A percentile compares a stretch with the other conserved stretches of the same genome.
These are phyloP conservation scores for Aegilops tauschii DNA, from an alignment of 176 grass and related monocot genomes.

Conservation along the genomic window DNA sequence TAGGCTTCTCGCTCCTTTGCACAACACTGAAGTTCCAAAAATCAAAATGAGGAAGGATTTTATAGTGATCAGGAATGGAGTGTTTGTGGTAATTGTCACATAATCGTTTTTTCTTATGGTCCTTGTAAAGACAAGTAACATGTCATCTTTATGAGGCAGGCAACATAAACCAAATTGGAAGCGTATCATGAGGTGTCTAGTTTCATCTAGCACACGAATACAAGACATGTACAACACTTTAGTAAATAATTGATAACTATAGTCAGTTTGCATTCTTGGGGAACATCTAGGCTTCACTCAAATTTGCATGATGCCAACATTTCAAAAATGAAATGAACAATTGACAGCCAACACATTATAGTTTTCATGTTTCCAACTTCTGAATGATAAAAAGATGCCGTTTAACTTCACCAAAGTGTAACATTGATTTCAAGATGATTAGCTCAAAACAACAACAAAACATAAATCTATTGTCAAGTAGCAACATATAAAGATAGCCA, in stretches of 20 bases:
- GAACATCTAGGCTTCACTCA: background rate
- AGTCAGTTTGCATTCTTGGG: background rate
- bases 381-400: background rate
- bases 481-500: background rate
- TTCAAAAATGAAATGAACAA: background rate
- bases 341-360: background rate
- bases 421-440: background rate
- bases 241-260: background rate
- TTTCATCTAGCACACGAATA: background rate
- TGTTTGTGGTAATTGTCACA: background rate
- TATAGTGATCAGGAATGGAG: background rate
- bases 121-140: background rate
- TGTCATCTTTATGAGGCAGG: conserved; percentile 2
- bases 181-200: background rate
- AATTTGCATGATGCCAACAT: background rate
- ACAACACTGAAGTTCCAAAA: background rate
- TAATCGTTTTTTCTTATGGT: background rate
- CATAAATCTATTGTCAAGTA: conserved; percentile 15
- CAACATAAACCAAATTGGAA: background rate
- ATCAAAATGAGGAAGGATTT: background rate
- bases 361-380: background rate
- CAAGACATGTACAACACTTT: background rate
- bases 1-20: background rate
- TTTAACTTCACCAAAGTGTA: background rate
- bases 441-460: background rate